These are phyloP conservation scores for Phialophora verrucosa DNA, from an alignment of 2,329 filamentous ascomycete species.

Conservation along the genomic window DNA sequence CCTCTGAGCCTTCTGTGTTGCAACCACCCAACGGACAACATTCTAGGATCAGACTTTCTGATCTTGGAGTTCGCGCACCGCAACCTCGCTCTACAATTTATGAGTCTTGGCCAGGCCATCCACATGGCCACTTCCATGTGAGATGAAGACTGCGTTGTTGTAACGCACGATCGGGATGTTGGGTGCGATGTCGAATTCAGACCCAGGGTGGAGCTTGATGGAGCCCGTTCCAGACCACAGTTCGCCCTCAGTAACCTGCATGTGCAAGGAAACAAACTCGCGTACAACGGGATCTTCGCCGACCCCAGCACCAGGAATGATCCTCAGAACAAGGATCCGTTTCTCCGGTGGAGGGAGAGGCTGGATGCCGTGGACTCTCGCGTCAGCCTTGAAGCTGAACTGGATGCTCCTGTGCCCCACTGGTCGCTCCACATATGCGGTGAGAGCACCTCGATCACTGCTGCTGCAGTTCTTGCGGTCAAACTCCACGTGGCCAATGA, in stretches of 20 bases:
- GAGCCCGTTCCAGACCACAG: conserved; percentile 4
- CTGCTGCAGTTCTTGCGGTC: background rate
- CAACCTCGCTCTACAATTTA: background rate
- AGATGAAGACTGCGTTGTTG: background rate
- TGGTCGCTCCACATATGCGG: conserved; percentile 4
- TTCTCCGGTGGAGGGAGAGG: background rate
- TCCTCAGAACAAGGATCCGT: conserved; percentile 1
- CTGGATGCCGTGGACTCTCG: background rate
- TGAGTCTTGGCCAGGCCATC: background rate
- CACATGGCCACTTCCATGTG: background rate
- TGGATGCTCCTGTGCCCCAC: conserved; percentile 1
- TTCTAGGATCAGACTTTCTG: background rate
- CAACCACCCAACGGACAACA: background rate
- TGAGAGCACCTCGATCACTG: background rate
- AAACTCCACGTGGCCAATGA: conserved; percentile 7
- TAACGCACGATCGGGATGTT: background rate
- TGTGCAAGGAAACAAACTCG: conserved; percentile 7
- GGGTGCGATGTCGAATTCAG: background rate
- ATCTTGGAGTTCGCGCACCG: background rate
- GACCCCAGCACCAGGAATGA: background rate
- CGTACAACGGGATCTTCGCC: background rate
- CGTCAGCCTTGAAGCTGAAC: conserved; percentile 6
- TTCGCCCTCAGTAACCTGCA: conserved; percentile 5
- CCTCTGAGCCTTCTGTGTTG: background rate
- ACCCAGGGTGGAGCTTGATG: background rate